A percentile compares a stretch with the other conserved stretches of the same genome.
Conservation (phyloP, 2,329 filamentous ascomycete genomes). For the Pseudonectria buxi region DNA sequence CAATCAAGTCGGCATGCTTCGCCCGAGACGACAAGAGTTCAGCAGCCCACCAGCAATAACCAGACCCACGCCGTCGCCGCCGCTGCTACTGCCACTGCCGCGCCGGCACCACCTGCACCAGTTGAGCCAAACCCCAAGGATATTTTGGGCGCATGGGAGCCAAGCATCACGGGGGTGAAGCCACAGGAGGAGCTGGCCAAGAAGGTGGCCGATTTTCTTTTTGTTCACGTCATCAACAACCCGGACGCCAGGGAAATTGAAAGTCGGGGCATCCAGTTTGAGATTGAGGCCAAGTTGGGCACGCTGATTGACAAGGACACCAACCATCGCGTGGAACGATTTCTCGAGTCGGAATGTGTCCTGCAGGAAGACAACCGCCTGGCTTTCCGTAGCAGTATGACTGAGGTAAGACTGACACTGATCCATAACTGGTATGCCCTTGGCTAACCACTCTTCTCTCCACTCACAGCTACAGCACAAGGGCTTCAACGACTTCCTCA, state of each 20-base stretch:
- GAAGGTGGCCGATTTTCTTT: constrained; percentile 75
- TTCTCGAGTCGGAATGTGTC: constrained; percentile 64
- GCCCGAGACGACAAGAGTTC: constrained; percentile 36
- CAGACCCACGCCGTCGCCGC: constrained; percentile 15
- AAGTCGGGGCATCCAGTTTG: constrained; percentile 65
- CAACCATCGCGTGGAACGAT: constrained; percentile 60
- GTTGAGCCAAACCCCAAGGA: constrained; percentile 25
- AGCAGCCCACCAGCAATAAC: constrained; percentile 14
- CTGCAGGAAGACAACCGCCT: constrained; percentile 54
- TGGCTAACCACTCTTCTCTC: constrained; percentile 11
- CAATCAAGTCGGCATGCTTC: constrained; percentile 38
- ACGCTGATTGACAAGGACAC: constrained; percentile 69
- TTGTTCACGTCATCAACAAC: constrained; percentile 60
- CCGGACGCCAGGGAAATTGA: constrained; percentile 58
- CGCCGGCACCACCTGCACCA: constrained; percentile 1
- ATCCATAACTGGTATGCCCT: not conserved
- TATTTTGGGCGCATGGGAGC: constrained; percentile 54
- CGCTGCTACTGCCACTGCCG: too few relatives aligned
- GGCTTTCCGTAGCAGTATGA: constrained; percentile 84
- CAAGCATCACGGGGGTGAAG: constrained; percentile 61
- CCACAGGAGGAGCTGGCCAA: constrained; percentile 71
- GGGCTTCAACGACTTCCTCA: constrained; percentile 77
- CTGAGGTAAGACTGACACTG: constrained; percentile 54
- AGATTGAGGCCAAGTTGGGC: constrained; percentile 92
- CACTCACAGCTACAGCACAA: constrained; percentile 66